These are phyloP conservation scores for Colletotrichum sp. DNA, from an alignment of 2,329 filamentous ascomycete species.

Conservation along the genomic window DNA sequence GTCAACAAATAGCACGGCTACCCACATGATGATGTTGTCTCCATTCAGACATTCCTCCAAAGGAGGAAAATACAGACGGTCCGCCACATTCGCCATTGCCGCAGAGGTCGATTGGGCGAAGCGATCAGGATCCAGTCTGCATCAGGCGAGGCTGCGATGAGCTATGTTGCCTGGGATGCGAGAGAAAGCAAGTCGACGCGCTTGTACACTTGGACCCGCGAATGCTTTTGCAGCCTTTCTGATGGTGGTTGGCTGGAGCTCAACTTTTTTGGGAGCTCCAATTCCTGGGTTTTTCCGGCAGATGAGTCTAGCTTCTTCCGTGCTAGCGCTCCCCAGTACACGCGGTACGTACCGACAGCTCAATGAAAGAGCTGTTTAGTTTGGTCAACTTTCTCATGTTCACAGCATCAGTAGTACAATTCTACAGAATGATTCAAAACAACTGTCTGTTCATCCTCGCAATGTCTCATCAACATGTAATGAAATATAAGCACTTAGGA, in stretches of 20 bases:
- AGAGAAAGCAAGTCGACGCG: constrained; percentile 22
- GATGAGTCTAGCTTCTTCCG: not conserved
- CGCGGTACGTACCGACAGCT: not conserved
- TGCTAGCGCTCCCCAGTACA: not conserved
- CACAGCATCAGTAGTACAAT: not conserved
- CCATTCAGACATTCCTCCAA: constrained; percentile 85
- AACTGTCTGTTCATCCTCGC: not conserved
- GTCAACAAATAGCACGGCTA: constrained; percentile 26
- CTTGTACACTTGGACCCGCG: constrained; percentile 15
- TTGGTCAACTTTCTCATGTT: not conserved
- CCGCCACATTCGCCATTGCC: constrained; percentile 74
- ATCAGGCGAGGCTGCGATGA: constrained; percentile 22
- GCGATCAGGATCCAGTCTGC: constrained; percentile 17
- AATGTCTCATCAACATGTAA: not conserved
- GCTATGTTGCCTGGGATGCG: constrained; percentile 30
- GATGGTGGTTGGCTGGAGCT: constrained; percentile 15
- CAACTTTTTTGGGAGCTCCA: constrained; percentile 19
- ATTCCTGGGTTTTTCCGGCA: constrained; percentile 15
- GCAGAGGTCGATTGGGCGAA: constrained; percentile 35
- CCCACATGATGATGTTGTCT: constrained; percentile 81
- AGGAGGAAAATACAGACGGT: constrained; percentile 80
- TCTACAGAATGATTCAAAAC: not conserved
- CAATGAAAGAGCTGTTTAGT: not conserved
- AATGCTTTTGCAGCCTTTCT: constrained; percentile 22
- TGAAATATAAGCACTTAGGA: not conserved